Percentiles rank a stretch among this genome's conserved stretches.
Conservation (phyloP, 371 early-diverging fungal genomes). For the Mucor racemosus region DNA sequence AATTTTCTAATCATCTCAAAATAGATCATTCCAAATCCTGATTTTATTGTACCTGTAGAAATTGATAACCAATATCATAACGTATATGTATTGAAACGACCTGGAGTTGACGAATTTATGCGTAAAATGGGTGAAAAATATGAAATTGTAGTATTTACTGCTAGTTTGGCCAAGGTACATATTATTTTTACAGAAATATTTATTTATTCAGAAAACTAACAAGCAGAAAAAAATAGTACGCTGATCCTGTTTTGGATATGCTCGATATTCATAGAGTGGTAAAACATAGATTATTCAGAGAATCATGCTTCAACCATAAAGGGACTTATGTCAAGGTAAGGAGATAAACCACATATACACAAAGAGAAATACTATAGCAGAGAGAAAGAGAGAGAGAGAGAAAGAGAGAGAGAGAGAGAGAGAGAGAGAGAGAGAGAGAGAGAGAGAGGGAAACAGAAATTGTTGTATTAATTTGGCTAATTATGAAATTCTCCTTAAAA, state of each 20-base stretch:
- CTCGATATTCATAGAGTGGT: conserved; percentile 87
- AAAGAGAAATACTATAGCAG: neutral
- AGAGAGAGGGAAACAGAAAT: neutral
- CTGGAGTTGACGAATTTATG: conserved; percentile 94
- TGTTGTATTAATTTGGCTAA: conserved; percentile 1
- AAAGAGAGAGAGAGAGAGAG: neutral
- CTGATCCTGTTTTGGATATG: conserved; percentile 94
- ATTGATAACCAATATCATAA: conserved; percentile 91
- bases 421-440: neutral
- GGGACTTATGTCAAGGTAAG: conserved; percentile 95
- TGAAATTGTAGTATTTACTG: conserved; percentile 96
- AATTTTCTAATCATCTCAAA: conserved; percentile 5
- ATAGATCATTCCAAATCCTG: conserved; percentile 79
- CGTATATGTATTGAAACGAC: conserved; percentile 95
- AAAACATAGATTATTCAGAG: conserved; percentile 92
- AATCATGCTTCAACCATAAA: conserved; percentile 92
- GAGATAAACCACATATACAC: neutral
- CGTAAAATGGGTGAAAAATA: conserved; percentile 84
- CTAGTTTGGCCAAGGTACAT: conserved; percentile 89
- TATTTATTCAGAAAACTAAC: neutral
- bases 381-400: neutral
- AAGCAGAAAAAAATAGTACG: conserved; percentile 75
- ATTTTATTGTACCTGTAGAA: conserved; percentile 87
- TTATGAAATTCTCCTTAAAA: conserved; percentile 12
- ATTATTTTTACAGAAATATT: neutral